A percentile compares a stretch with the other conserved stretches of the same genome.
Conservation (phyloP, 176 grass and related monocot species). For the Themeda triandra region DNA sequence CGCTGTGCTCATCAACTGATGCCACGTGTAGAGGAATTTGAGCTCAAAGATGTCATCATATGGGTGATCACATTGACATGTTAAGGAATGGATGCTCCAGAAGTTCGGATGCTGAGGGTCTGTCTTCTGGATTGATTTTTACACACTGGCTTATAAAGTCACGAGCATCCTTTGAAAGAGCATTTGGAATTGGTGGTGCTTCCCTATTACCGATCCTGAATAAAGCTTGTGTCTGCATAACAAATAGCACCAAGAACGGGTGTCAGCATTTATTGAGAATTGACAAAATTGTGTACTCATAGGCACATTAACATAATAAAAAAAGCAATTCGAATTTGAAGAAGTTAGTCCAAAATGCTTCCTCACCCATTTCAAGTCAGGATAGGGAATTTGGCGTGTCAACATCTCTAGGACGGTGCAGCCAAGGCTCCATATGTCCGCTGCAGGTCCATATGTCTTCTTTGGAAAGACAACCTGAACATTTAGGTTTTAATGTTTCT, state of each 20-base stretch:
- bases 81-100: too few relatives aligned
- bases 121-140: too few relatives aligned
- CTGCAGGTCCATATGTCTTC: slow-evolving; percentile 55
- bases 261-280: background rate
- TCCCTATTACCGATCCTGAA: too few relatives aligned
- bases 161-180: slow-evolving; percentile 45
- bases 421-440: slow-evolving; percentile 76
- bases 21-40: too few relatives aligned
- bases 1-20: too few relatives aligned
- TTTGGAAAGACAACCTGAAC: slow-evolving; percentile 53
- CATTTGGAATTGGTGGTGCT: too few relatives aligned
- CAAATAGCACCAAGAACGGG: background rate
- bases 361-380: slow-evolving; percentile 65
- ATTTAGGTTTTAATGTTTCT: too few relatives aligned
- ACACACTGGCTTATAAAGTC: too few relatives aligned
- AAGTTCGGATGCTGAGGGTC: too few relatives aligned
- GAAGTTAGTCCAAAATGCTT: background rate
- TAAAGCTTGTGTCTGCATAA: slow-evolving; percentile 65
- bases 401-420: slow-evolving; percentile 79
- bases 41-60: too few relatives aligned
- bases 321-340: background rate
- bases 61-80: too few relatives aligned
- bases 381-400: slow-evolving; percentile 53
- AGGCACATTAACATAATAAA: background rate
- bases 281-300: background rate